These are phyloP conservation scores for Herpotrichia juniperi DNA, from an alignment of 2,329 filamentous ascomycete genomes.

Conservation along the genomic window DNA sequence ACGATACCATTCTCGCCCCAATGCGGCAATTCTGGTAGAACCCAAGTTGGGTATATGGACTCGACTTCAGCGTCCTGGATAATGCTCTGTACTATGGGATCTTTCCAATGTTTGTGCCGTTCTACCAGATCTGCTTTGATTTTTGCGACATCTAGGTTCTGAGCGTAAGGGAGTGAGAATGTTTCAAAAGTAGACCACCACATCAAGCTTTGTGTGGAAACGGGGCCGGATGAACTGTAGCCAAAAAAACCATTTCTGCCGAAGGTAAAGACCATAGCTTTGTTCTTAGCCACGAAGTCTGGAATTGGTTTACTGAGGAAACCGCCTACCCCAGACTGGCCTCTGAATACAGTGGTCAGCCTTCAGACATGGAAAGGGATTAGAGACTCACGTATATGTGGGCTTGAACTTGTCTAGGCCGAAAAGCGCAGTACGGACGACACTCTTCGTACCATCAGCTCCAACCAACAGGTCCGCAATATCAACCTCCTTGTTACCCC, in stretches of 20 bases:
- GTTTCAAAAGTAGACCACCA: conserved; percentile 54
- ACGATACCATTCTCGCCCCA: conserved; percentile 58
- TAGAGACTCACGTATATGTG: conserved; percentile 21
- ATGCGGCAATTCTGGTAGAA: conserved; percentile 52
- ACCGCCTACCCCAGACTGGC: conserved; percentile 51
- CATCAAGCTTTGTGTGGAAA: conserved; percentile 33
- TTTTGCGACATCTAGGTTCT: conserved; percentile 12
- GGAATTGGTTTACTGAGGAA: conserved; percentile 48
- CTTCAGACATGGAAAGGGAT: no score
- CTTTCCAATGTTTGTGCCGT: conserved; percentile 54
- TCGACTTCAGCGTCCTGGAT: conserved; percentile 47
- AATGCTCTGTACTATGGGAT: conserved; percentile 45
- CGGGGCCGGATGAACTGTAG: conserved; percentile 48
- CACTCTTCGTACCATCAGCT: conserved; percentile 35
- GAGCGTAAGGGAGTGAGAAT: conserved; percentile 10
- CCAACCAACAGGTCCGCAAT: conserved; percentile 35
- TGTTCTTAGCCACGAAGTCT: conserved; percentile 27
- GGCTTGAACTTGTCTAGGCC: conserved; percentile 20
- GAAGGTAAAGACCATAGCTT: conserved; percentile 52
- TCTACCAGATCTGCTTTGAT: conserved; percentile 45
- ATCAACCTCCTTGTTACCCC: conserved; percentile 16
- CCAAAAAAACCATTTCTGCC: conserved; percentile 59
- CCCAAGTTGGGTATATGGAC: conserved; percentile 57
- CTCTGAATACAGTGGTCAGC: no score
- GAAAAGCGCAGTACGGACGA: conserved; percentile 25